Base-by-base conservation (phyloP, 176 grass and related monocot genomes). In the Carex cristatella region DNA sequence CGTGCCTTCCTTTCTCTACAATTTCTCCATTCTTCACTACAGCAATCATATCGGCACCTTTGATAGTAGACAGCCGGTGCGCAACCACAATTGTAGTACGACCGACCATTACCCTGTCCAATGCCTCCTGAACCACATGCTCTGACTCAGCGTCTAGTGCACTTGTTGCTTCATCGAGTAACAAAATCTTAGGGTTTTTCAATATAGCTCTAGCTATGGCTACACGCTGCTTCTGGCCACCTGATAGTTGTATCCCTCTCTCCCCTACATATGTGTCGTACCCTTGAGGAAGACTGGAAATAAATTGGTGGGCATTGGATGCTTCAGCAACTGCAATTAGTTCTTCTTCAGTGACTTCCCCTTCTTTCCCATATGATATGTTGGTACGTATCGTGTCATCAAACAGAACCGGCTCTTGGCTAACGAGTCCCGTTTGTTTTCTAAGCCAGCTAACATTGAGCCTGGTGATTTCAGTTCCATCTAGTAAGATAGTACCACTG, bases 111-210 rank as follows among this genome's bases (percentile, higher is more conserved):
- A 87, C 73, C 2, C 57, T 40, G 10, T 93, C 88, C 73, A 90
- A 9, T 7, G 86, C 91, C 11, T 93, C 86, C 6, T 90, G 86
- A 53, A 93, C 88, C 4, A 78, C n/a, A 44, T 82, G 65, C 84
- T 93, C 91, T 13, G 88, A 90, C 80, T 93, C 88, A 0, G 91
- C 86, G 65, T 93, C 91, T 7, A 93, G 7, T 18, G 91, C 91
- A 49, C 91, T 93, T 18, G 88, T 93, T 7, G 88, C 90, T 84
- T 94, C 92, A 4, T 94, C 92, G 35, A 94, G 86, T 18, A 94
- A 79, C 56, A 92, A 84, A 49, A 93, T 85, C 82, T 81, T 81
- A 10, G 91, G 88, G 68, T 93, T 85, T 71, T 87, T 93, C 40
- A 93, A 63, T 31, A 90, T 85, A 14, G 91, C 89, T 88, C 89